Evolutionary conservation across 164 flowering plant genomes (phyloP), one percentile per base, ranked within the genome.

Genomic region (Cinnamomum micranthum): DNA sequence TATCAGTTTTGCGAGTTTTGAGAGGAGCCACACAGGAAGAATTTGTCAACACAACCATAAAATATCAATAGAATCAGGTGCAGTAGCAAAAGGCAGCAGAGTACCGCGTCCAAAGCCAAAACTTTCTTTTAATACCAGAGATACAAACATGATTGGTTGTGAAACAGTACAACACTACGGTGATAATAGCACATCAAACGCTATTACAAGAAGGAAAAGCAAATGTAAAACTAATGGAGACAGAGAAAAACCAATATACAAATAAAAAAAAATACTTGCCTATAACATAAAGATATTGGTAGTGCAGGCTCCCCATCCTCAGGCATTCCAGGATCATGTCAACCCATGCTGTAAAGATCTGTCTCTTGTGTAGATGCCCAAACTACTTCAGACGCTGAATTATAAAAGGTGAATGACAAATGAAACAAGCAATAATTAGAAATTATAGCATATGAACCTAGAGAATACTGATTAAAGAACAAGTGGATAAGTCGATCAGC

Each of bases 241-340:
- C 60, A 82, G 2, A 41, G 11, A 41, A 7, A n/a, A 50, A 77
- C 79, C 81, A 70, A 71, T 15, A 71, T 22, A 74, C 68, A 75
- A 76, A 65, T 72, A 73, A 82, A 70, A 82, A n/a, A n/a, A 77
- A 80, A 82, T 77, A 88, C 90, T 85, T 89, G 90, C 88, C 90
- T 84, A 85, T 71, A 73, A 63, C 47, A 78, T 58, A 68, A 76
- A 77, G 76, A 68, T 68, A 72, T 71, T 79, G 64, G 59, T 70
- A 27, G 73, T 75, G 83, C 76, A 76, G 15, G 81, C 75, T 51
- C 78, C 71, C 59, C 84, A 59, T 80, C 78, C 70, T 80, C 83
- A 76, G 63, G 77, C 68, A 73, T 28, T 63, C 62, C 80, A 73
- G 79, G 70, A 62, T 52, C 75, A 68, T 47, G 70, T 70, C 79